phyloP scores from a whole-genome alignment of 2,329 filamentous ascomycete genomes.

The Aurifilum marmelostoma region DNA sequence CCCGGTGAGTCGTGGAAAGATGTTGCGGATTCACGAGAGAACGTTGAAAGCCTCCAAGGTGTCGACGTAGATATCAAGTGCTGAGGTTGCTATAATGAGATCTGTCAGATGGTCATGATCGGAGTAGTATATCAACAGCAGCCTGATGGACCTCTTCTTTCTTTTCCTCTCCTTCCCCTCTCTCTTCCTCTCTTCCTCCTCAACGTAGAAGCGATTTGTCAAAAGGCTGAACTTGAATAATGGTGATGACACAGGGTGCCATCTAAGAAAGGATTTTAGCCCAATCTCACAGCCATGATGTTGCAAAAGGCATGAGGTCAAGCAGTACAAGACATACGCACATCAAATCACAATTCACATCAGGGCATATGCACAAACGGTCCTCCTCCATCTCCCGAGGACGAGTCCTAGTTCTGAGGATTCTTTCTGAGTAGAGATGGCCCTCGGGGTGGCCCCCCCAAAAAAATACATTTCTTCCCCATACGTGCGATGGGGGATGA shows the following conservation, averaged over 20 bases:
- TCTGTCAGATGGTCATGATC: too few species aligned
- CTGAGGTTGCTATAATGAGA: too few species aligned
- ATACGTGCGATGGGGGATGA: constrained; percentile 1
- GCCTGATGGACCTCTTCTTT: too few species aligned
- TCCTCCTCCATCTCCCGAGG: background rate
- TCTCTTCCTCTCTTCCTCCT: too few species aligned
- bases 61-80: too few species aligned
- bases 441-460: constrained; percentile 1
- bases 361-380: background rate
- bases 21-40: too few species aligned
- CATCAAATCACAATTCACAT: background rate
- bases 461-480: background rate
- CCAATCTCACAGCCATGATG: background rate
- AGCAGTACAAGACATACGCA: too few species aligned
- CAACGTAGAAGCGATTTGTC: too few species aligned
- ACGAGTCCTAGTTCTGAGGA: background rate
- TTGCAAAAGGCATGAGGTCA: too few species aligned
- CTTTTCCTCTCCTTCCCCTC: too few species aligned
- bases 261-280: background rate
- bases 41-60: too few species aligned
- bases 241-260: background rate
- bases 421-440: constrained; percentile 15
- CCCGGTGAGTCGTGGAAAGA: too few species aligned
- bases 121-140: background rate
- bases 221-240: background rate